Conservation (phyloP, 2,329 filamentous ascomycete genomes). For the Penicillium sclerotiorum region DNA sequence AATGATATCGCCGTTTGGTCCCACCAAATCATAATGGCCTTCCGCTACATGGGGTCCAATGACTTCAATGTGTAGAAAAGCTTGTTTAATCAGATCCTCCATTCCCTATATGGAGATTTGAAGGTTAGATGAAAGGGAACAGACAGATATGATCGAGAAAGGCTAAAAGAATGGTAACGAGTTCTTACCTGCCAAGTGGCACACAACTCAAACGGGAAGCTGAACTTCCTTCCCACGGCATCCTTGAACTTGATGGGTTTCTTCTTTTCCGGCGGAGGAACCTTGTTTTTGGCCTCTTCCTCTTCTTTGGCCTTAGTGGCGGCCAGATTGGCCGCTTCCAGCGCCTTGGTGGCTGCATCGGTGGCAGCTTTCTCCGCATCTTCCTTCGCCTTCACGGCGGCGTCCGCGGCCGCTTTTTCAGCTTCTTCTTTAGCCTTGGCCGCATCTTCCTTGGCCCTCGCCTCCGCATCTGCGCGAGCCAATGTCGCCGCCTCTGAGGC, state of each 20-base stretch:
- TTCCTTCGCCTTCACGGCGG: conserved; percentile 39
- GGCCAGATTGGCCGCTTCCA: conserved; percentile 34
- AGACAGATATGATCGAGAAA: not conserved
- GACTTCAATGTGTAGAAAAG: conserved; percentile 75
- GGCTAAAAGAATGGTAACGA: conserved; percentile 25
- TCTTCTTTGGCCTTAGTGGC: conserved; percentile 37
- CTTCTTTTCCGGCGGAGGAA: conserved; percentile 60
- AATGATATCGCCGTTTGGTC: conserved; percentile 79
- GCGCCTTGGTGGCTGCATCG: conserved; percentile 38
- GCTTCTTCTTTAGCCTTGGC: conserved; percentile 51
- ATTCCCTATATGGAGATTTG: conserved; percentile 64
- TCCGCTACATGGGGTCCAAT: conserved; percentile 75
- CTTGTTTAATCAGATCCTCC: conserved; percentile 83
- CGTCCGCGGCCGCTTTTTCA: conserved; percentile 43
- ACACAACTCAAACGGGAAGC: conserved; percentile 84
- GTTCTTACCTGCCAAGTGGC: conserved; percentile 75
- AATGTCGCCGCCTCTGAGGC: conserved; percentile 48
- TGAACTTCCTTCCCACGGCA: conserved; percentile 87
- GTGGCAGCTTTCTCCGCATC: conserved; percentile 42
- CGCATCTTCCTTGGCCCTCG: conserved; percentile 50
- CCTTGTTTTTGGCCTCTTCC: conserved; percentile 23
- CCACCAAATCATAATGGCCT: conserved; percentile 78
- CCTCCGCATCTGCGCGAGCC: conserved; percentile 52
- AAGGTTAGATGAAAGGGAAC: conserved; percentile 3
- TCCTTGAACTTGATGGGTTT: conserved; percentile 87